These are phyloP conservation scores for Saccharomycopsis sp. DNA, from an alignment of 805 yeast genomes.

Conservation along the genomic window DNA sequence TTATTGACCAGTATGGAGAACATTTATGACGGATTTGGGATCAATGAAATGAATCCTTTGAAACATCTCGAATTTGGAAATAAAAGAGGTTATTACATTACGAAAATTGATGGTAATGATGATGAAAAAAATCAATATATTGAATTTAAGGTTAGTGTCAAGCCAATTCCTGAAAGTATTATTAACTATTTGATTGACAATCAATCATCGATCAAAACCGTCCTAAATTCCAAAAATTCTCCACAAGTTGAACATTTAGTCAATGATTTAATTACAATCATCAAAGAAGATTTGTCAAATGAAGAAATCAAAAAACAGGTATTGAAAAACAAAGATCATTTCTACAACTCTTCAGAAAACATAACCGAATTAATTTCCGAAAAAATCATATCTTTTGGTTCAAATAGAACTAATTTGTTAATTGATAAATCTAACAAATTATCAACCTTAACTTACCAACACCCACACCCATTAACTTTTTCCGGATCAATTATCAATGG, in stretches of 20 bases:
- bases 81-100: constrained; percentile 39
- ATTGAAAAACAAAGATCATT: constrained; percentile 19
- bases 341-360: constrained; percentile 17
- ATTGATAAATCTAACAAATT: constrained; percentile 37
- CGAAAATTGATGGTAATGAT: constrained; percentile 27
- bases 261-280: neutral
- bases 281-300: neutral
- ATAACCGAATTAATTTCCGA: constrained; percentile 25
- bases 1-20: neutral
- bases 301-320: neutral
- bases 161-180: constrained; percentile 46
- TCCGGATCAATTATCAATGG: constrained; percentile 69
- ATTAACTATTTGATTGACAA: constrained; percentile 38
- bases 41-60: constrained; percentile 37
- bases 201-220: constrained; percentile 32
- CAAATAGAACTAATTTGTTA: constrained; percentile 57
- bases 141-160: constrained; percentile 30
- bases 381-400: constrained; percentile 61
- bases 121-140: constrained; percentile 36
- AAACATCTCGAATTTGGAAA: constrained; percentile 32
- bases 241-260: constrained; percentile 19
- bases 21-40: constrained; percentile 9
- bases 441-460: constrained; percentile 17
- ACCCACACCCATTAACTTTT: constrained; percentile 28
- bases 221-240: constrained; percentile 23